Base-by-base conservation (phyloP, 305 asterid species). In the Fraxinus greggii region DNA sequence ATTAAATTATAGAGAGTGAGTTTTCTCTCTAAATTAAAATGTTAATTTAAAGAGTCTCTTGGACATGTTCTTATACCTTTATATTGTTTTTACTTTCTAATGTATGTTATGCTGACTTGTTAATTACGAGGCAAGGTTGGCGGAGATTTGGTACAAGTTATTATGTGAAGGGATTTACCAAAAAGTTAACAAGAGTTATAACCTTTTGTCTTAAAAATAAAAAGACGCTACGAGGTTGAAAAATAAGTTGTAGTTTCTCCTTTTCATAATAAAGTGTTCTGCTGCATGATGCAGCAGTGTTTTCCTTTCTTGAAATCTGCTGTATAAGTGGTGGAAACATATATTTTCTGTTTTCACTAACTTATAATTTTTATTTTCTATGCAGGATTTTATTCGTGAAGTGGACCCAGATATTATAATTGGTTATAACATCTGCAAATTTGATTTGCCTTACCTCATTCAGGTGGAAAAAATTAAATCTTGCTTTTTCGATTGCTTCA, bases 341-440 rank as follows among this genome's bases (percentile, higher is more conserved):
- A 33, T 67, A 12, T 23, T n/a, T 33, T 73, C 38, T 40, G 24
- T 78, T 65, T 70, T 72, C 33, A 54, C 29, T 21, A 54, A 26
- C 15, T 15, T 75, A 10, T 32, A 35, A 63, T 76, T 75, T 78
- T 35, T 24, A 38, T 65, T 70, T 48, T 83, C 72, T 70, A 75
- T 86, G 80, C 92, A 97, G 99, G 98, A 95, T 82, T 87, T 97
- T 54, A 86, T 97, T 63, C 95, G 96, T 74, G 99, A 97, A 86
- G 94, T 95, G 86, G 99, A 97, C 88, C 99, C 99, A 63, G 99
- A 97, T 84, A 93, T 97, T 80, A 87, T 97, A 83, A 95, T 97
- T 89, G 99, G 99, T 76, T 97, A 97, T 88, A 97, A 97, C 89
- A 97, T 97, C 82, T 97, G 99, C 94, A 97, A 97, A 84, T 97